Evolutionary conservation across 2,329 filamentous ascomycete genomes (phyloP).

Genomic region (Colletotrichum aenigma): DNA sequence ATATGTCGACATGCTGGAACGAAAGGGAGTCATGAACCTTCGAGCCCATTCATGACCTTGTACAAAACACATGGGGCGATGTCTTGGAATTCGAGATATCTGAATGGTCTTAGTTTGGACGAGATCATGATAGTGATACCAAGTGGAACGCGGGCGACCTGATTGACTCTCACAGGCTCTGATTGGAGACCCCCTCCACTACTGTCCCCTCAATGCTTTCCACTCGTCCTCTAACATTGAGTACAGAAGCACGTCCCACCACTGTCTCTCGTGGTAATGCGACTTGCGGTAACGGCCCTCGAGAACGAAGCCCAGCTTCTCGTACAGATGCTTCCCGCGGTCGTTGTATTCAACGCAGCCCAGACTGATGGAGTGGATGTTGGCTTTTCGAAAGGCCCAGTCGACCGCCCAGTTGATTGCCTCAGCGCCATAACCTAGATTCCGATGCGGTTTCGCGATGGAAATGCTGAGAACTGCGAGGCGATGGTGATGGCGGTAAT

Average conservation of each 20-base stretch:
- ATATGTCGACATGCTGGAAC: not conserved
- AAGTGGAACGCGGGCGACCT: not conserved
- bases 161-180: not conserved
- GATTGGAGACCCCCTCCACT: not conserved
- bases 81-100: not conserved
- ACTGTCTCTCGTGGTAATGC: conserved; percentile 43
- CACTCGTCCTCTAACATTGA: conserved; percentile 45
- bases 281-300: conserved; percentile 42
- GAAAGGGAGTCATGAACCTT: not conserved
- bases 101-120: not conserved
- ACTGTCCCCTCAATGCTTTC: conserved; percentile 7
- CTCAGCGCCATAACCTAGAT: conserved; percentile 49
- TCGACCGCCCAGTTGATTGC: conserved; percentile 50
- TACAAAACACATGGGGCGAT: not conserved
- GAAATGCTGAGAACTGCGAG: conserved; percentile 35
- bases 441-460: conserved; percentile 36
- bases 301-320: conserved; percentile 46
- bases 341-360: conserved; percentile 44
- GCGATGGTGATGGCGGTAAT: not conserved
- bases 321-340: conserved; percentile 45
- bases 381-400: conserved; percentile 49
- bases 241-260: conserved; percentile 35
- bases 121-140: not conserved
- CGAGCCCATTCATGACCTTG: not conserved
- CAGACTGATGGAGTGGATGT: conserved; percentile 47